phyloP scores from a whole-genome alignment of 768 basidiomycete species.

The Tricholoma terreum region DNA sequence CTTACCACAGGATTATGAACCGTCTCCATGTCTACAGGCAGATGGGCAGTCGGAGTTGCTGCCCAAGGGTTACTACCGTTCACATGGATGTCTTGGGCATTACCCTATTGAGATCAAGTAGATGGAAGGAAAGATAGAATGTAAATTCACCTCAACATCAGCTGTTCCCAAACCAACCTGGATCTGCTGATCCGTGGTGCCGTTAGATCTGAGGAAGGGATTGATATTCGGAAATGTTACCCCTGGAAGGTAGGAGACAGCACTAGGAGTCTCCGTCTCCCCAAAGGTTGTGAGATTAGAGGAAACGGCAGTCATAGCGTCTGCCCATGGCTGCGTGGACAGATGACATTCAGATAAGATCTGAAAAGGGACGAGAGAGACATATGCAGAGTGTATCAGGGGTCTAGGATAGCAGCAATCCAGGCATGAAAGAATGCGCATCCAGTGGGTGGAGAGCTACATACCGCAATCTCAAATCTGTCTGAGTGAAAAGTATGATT shows the following conservation, averaged over 20 bases:
- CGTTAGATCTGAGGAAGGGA: neutral
- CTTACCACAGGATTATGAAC: no score
- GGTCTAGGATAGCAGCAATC: neutral
- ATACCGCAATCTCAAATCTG: neutral
- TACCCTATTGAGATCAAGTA: neutral
- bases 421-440: neutral
- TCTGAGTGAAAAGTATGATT: neutral
- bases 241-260: neutral
- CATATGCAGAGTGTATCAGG: neutral
- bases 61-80: neutral
- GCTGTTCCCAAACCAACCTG: no score
- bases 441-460: neutral
- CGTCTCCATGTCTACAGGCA: no score
- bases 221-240: neutral
- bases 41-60: neutral
- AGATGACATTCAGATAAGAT: neutral
- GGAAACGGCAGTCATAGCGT: neutral
- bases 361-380: neutral
- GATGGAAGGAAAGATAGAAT: neutral
- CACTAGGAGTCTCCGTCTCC: no score
- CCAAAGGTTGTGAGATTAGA: neutral
- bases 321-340: neutral
- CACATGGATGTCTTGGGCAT: neutral
- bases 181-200: no score
- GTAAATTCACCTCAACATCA: no score